These are phyloP conservation scores for Aspergillus sp. DNA, from an alignment of 2,329 filamentous ascomycete species.

Conservation along the genomic window DNA sequence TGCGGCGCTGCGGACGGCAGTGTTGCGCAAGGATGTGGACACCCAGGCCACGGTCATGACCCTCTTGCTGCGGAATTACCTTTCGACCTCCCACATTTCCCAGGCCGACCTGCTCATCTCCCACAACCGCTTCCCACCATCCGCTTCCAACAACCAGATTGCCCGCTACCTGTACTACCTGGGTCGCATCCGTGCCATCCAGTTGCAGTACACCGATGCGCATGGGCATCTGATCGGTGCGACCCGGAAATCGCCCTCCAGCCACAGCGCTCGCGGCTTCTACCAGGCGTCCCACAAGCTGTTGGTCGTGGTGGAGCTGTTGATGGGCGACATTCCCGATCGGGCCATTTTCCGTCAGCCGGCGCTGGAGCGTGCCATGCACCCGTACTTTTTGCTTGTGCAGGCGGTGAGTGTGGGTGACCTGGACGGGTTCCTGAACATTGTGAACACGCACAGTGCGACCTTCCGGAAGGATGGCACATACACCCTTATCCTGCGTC, in stretches of 20 bases:
- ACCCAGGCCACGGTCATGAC: slow-evolving; percentile 97
- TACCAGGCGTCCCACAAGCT: slow-evolving; percentile 95
- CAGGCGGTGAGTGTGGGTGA: slow-evolving; percentile 96
- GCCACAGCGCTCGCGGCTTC: slow-evolving; percentile 85
- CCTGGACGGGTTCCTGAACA: slow-evolving; percentile 85
- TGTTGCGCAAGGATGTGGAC: slow-evolving; percentile 92
- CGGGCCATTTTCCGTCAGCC: slow-evolving; percentile 90
- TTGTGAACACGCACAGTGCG: slow-evolving; percentile 76
- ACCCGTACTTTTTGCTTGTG: slow-evolving; percentile 91
- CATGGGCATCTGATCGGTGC: slow-evolving; percentile 92
- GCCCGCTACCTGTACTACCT: slow-evolving; percentile 97
- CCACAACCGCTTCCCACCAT: slow-evolving; percentile 91
- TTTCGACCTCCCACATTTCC: slow-evolving; percentile 91
- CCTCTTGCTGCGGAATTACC: slow-evolving; percentile 89
- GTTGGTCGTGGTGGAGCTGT: slow-evolving; percentile 89
- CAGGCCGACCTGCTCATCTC: slow-evolving; percentile 95
- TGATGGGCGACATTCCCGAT: slow-evolving; percentile 98
- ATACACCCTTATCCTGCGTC: slow-evolving; percentile 89
- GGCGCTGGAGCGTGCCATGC: slow-evolving; percentile 79
- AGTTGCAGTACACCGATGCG: slow-evolving; percentile 94
- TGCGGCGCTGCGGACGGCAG: slow-evolving; percentile 87
- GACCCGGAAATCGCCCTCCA: slow-evolving; percentile 91
- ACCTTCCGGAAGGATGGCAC: slow-evolving; percentile 92
- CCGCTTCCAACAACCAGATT: slow-evolving; percentile 96
- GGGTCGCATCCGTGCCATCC: slow-evolving; percentile 91